Evolutionary conservation across 208 protist genomes (phyloP).

Genomic region (Giardia muris): DNA sequence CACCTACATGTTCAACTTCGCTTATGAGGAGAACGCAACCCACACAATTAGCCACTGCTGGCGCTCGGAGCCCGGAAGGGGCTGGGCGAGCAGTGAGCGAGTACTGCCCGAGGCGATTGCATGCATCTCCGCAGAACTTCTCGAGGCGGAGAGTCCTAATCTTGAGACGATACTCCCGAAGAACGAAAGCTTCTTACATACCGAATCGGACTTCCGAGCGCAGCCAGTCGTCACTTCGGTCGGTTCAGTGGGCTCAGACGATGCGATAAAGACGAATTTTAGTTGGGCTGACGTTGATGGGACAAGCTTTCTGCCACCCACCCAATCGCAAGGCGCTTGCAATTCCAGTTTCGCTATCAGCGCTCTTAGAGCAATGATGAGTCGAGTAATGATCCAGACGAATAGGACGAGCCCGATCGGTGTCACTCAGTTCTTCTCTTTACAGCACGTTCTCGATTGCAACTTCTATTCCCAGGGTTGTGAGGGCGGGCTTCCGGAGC

Average conservation of each 20-base stretch:
- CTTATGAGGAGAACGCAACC: not conserved
- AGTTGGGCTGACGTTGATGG: not conserved
- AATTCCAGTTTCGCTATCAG: not conserved
- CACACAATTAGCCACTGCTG: not conserved
- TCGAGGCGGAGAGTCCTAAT: not conserved
- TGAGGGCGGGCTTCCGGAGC: not conserved
- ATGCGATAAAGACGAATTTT: too few relatives aligned
- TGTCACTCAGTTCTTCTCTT: not conserved
- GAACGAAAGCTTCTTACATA: too few relatives aligned
- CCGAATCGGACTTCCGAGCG: too few relatives aligned
- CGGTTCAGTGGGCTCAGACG: too few relatives aligned
- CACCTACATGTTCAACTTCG: constrained; percentile 3
- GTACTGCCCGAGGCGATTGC: not conserved
- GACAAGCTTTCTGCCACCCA: not conserved
- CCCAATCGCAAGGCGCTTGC: not conserved
- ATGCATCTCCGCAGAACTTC: not conserved
- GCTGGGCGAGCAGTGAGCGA: not conserved
- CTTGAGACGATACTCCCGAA: too few relatives aligned
- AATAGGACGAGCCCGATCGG: not conserved
- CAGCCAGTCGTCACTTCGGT: too few relatives aligned
- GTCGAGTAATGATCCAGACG: not conserved
- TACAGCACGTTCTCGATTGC: constrained; percentile 2
- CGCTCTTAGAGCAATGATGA: not conserved
- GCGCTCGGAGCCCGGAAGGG: not conserved
- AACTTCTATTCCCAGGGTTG: not conserved